phyloP scores from a whole-genome alignment of 805 yeast species.

The Candida palmyrensis region DNA sequence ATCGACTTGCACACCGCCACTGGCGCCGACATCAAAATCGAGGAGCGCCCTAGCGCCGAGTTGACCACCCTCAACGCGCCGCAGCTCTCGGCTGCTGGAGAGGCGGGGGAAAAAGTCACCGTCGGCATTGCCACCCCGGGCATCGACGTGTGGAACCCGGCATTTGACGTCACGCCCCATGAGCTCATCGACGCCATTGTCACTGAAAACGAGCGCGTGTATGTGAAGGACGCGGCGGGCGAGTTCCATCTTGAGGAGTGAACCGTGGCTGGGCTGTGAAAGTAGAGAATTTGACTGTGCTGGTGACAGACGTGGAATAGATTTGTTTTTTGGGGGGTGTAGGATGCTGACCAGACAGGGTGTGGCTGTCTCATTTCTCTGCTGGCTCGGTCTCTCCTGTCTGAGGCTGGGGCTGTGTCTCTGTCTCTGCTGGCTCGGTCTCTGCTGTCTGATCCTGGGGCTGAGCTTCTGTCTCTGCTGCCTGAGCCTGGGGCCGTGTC shows the following conservation, averaged over 20 bases:
- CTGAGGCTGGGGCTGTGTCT: too few species aligned
- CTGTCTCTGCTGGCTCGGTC: too few species aligned
- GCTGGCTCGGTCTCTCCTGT: too few species aligned
- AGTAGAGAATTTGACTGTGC: constrained; percentile 3
- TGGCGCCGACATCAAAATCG: constrained; percentile 79
- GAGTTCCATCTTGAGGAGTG: constrained; percentile 40
- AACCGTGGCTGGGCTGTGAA: too few species aligned
- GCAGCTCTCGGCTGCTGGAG: constrained; percentile 18
- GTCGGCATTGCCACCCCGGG: constrained; percentile 84
- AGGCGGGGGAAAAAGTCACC: constrained; percentile 35
- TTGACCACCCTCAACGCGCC: constrained; percentile 71
- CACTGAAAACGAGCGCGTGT: constrained; percentile 65
- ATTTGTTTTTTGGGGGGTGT: too few species aligned
- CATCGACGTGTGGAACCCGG: constrained; percentile 90
- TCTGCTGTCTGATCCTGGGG: too few species aligned
- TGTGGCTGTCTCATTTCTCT: too few species aligned
- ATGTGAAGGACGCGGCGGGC: constrained; percentile 45
- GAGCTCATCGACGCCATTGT: constrained; percentile 81
- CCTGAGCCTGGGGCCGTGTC: too few species aligned
- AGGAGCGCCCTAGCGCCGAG: constrained; percentile 80
- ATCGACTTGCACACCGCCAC: constrained; percentile 61
- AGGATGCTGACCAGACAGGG: too few species aligned
- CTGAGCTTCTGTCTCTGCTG: too few species aligned
- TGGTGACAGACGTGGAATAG: too few species aligned
- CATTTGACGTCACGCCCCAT: constrained; percentile 91